Conservation (phyloP, 1,284 basidiomycete species). For the Boletus smithii region DNA sequence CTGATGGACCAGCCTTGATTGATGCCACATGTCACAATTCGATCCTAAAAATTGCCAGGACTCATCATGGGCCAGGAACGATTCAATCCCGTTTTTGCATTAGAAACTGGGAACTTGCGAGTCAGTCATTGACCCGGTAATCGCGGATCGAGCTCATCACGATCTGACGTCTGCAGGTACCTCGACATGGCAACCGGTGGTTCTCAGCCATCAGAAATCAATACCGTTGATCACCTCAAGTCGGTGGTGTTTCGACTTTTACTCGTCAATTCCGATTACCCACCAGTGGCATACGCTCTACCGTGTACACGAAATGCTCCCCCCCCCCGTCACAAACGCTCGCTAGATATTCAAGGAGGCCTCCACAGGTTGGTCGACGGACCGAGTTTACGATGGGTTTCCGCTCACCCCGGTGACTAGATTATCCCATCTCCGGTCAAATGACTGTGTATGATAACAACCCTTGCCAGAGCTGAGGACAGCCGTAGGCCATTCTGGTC, state of each 20-base stretch:
- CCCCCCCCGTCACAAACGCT: slow-evolving; percentile 16
- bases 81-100: neutral
- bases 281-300: neutral
- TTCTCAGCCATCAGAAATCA: neutral
- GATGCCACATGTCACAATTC: neutral
- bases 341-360: slow-evolving; percentile 13
- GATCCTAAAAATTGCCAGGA: no score
- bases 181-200: neutral
- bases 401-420: no score
- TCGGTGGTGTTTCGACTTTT: no score
- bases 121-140: no score
- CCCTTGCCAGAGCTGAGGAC: neutral
- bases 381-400: no score
- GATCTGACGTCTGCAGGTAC: no score
- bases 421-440: slow-evolving; percentile 11
- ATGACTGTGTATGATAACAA: slow-evolving; percentile 17
- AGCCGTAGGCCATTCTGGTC: neutral
- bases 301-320: neutral
- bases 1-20: neutral
- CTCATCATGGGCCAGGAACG: no score
- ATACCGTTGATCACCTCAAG: neutral
- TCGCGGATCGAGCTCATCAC: neutral
- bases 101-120: neutral
- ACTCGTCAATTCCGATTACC: neutral
- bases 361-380: slow-evolving; percentile 7